Conservation (phyloP, 140 eudicot genomes). For the Ambrosia hybrid region DNA sequence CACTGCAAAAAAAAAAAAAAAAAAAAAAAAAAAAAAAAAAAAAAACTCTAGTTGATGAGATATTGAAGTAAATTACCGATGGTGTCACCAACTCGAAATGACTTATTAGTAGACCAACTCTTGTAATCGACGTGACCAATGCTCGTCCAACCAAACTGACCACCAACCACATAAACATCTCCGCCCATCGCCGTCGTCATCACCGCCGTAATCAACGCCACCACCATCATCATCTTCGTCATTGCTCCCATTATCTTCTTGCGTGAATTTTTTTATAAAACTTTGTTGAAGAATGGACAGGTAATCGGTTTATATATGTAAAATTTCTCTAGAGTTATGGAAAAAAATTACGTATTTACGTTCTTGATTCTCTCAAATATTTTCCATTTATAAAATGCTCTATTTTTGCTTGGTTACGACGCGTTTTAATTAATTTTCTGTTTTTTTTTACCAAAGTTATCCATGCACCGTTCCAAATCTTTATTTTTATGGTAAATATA, state of each 20-base stretch:
- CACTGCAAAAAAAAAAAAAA: no score
- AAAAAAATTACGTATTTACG: slow-evolving; percentile 10
- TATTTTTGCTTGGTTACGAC: slow-evolving; percentile 30
- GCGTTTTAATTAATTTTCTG: neutral
- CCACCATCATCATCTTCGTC: slow-evolving; percentile 6
- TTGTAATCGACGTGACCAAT: slow-evolving; percentile 42
- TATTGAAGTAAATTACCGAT: slow-evolving; percentile 31
- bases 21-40: no score
- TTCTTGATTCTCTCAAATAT: slow-evolving; percentile 14
- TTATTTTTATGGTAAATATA: slow-evolving; percentile 17
- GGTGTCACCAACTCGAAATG: slow-evolving; percentile 53
- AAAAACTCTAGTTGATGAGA: neutral
- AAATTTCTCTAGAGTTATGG: slow-evolving; percentile 12
- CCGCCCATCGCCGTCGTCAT: slow-evolving; percentile 26
- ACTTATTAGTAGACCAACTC: slow-evolving; percentile 50
- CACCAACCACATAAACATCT: slow-evolving; percentile 61
- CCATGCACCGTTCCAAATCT: slow-evolving; percentile 18
- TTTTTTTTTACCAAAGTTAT: neutral
- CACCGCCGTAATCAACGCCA: slow-evolving; percentile 13
- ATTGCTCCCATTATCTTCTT: neutral
- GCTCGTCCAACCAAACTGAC: slow-evolving; percentile 56
- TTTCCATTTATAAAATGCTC: slow-evolving; percentile 22
- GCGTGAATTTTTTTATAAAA: no score
- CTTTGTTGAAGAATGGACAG: neutral
- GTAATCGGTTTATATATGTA: slow-evolving; percentile 22